Percentiles rank a stretch among this genome's conserved stretches.
phyloP scores from a whole-genome alignment of 2,329 filamentous ascomycete species.

The Ceratocystis cacaofunesta region DNA sequence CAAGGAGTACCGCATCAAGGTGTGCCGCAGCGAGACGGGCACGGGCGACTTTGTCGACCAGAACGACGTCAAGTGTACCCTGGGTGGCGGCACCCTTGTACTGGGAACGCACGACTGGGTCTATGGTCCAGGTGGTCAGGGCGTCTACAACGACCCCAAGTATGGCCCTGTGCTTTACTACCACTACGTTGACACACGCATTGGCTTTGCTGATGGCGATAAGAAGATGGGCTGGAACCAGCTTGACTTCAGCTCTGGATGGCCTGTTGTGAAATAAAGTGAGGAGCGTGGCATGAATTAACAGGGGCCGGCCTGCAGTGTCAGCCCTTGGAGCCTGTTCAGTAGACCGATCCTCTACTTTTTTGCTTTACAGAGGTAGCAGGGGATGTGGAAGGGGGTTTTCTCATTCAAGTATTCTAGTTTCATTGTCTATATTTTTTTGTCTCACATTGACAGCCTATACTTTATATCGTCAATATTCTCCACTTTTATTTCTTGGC shows the following conservation, averaged over 20 bases:
- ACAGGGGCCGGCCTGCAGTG: neutral
- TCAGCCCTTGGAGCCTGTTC: neutral
- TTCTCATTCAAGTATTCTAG: neutral
- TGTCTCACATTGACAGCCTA: neutral
- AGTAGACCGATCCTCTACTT: neutral
- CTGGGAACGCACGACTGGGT: conserved; percentile 43
- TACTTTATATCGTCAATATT: neutral
- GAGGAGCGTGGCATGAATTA: neutral
- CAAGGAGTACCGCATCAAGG: conserved; percentile 50
- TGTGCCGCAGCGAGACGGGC: conserved; percentile 41
- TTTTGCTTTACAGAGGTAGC: neutral
- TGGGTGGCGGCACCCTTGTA: conserved; percentile 47
- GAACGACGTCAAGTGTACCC: conserved; percentile 37
- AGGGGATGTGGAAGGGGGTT: neutral
- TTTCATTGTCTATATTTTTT: neutral
- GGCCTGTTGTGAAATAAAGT: conserved; percentile 27
- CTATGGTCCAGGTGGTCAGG: conserved; percentile 52
- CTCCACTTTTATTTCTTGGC: neutral
- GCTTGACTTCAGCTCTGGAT: conserved; percentile 34
- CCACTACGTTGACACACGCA: conserved; percentile 26
- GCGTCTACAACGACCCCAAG: conserved; percentile 24
- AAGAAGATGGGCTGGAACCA: conserved; percentile 39
- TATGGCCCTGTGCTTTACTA: conserved; percentile 32
- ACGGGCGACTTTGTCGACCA: conserved; percentile 43
- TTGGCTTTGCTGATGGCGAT: conserved; percentile 24